Base-by-base conservation (phyloP, 345 rosid genomes). In the Jatropha curcas region DNA sequence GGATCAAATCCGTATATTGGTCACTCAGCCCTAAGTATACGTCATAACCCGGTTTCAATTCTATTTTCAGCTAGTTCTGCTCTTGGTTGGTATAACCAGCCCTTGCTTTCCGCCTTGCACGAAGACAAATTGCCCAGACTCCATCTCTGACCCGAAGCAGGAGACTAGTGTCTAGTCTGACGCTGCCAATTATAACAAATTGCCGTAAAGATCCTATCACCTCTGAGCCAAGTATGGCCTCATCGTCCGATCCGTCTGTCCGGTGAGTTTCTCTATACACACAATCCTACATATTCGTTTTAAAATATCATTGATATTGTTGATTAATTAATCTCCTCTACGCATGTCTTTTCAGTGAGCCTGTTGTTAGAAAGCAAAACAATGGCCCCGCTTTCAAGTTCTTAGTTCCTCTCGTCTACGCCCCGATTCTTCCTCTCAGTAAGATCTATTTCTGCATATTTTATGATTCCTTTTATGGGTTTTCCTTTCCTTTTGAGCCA, bases 391-490 rank as follows among this genome's bases (percentile, higher is more conserved):
- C 88, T 1, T 81, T 86, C 82, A 95, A 91, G 84, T 95, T 88
- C 86, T 71, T 91, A 72, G 77, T 91, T 25, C 99, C 97, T 76
- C 91, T 91, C 10, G 57, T 92, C 11, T 95, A 95, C 72, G 99
- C 98, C 13, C 99, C 98, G 50, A 83, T 80, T 79, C 99, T 92
- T 72, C 99, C 99, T 77, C 83, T 95, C 48, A 87, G 96, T 90
- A 81, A 71, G 91, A 31, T 64, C 35, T 11, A 16, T 19, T 35
- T 30, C 20, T 1, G 24, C 25, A 43, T 8, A 17, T 37, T n/a
- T n/a, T 64, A n/a, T 31, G 7, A 11, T 28, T 60, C 14, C 63
- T 53, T 28, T 8, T 28, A 10, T 43, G 20, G 56, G 37, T 30
- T 43, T 37, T 41, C 11, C 13, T 41, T 41, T 41, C 11, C 45